These are phyloP conservation scores for Seiridium unicorne DNA, from an alignment of 2,329 filamentous ascomycete genomes.

Conservation along the genomic window DNA sequence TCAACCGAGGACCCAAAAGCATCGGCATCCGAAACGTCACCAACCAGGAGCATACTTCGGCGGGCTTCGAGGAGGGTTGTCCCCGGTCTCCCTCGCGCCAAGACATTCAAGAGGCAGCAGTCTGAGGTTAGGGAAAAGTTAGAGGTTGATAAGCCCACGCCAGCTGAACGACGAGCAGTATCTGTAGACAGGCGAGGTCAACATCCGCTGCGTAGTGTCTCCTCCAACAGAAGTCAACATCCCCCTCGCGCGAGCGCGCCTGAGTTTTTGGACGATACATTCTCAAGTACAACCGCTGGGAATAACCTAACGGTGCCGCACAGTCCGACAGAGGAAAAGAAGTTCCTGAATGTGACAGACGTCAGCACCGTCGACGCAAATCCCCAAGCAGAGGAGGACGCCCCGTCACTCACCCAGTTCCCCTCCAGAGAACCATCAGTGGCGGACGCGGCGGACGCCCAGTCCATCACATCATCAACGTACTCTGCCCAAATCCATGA, in stretches of 20 bases:
- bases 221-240: constrained; percentile 26
- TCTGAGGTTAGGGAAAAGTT: constrained; percentile 77
- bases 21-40: constrained; percentile 19
- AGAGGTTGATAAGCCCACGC: constrained; percentile 60
- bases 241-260: constrained; percentile 49
- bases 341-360: constrained; percentile 24
- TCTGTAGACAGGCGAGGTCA: constrained; percentile 57
- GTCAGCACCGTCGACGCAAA: constrained; percentile 17
- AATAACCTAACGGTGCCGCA: constrained; percentile 26
- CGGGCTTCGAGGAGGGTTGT: constrained; percentile 62
- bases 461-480: constrained; percentile 49
- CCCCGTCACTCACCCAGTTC: constrained; percentile 21
- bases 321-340: constrained; percentile 31
- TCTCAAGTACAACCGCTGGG: constrained; percentile 20
- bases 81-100: constrained; percentile 71
- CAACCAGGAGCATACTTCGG: constrained; percentile 33
- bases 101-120: constrained; percentile 79
- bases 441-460: constrained; percentile 43
- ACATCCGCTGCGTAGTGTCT: constrained; percentile 32
- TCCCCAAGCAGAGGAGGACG: constrained; percentile 21
- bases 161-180: constrained; percentile 68
- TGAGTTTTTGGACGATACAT: constrained; percentile 36
- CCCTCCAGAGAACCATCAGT: constrained; percentile 17
- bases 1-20: constrained; percentile 18
- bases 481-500: constrained; percentile 68